A percentile compares a stretch with the other conserved stretches of the same genome.
phyloP scores from a whole-genome alignment of 805 yeast genomes.

The Candida sonorensis region DNA sequence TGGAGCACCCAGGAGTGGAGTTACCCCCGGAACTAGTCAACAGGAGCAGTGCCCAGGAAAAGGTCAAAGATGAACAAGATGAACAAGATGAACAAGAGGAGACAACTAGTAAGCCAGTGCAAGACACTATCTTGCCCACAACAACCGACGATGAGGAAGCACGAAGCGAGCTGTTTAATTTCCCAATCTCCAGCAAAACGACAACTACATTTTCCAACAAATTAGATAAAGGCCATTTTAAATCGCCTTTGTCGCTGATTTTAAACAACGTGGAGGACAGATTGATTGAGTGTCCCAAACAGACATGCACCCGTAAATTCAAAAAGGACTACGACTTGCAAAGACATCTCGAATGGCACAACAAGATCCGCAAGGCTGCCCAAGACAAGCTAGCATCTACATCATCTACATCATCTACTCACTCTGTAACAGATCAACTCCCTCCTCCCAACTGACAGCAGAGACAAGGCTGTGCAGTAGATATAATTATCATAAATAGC shows the following conservation, averaged over 20 bases:
- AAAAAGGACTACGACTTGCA: slow-evolving; percentile 39
- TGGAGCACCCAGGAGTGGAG: slow-evolving; percentile 27
- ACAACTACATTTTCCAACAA: slow-evolving; percentile 28
- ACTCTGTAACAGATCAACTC: too few relatives aligned
- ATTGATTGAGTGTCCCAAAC: slow-evolving; percentile 38
- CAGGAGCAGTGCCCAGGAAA: background rate
- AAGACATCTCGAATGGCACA: slow-evolving; percentile 51
- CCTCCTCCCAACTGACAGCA: too few relatives aligned
- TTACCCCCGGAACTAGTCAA: slow-evolving; percentile 11
- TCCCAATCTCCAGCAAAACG: slow-evolving; percentile 9
- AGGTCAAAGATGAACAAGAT: background rate
- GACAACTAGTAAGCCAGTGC: too few relatives aligned
- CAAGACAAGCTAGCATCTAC: slow-evolving; percentile 9
- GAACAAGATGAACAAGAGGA: too few relatives aligned
- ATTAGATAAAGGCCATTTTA: slow-evolving; percentile 32
- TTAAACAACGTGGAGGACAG: slow-evolving; percentile 31
- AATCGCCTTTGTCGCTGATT: slow-evolving; percentile 32
- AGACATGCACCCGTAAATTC: slow-evolving; percentile 48
- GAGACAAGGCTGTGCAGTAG: too few relatives aligned
- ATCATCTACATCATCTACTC: too few relatives aligned
- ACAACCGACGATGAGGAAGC: too few relatives aligned
- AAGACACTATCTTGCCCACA: too few relatives aligned
- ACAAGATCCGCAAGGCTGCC: too few relatives aligned
- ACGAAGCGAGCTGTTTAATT: too few relatives aligned
- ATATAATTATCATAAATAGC: too few relatives aligned